Base-by-base conservation (phyloP, 305 asterid genomes). In the Fraxinus floribunda region DNA sequence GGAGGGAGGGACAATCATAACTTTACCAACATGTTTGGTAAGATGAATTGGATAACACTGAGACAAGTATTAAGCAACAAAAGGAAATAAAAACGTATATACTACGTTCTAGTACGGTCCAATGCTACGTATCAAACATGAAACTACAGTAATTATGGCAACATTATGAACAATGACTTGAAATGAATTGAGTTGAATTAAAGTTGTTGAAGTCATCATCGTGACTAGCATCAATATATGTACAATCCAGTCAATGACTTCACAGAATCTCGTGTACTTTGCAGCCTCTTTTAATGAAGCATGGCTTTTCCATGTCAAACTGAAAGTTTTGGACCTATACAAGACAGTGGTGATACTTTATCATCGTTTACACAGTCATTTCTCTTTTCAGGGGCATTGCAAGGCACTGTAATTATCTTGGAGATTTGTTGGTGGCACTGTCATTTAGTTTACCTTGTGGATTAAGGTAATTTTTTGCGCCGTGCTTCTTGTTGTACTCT, bases 401-500 rank as follows among this genome's bases (percentile, higher is more conserved):
- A 2, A 92, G 97, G 86, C 99, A 96, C 77, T 85, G 97, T 79
- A 96, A 96, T 89, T 96, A 96, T 90, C 99, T 96, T 2, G 98
- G 99, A 29, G 98, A 96, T 88, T 90, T 96, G 85, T 83, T 96
- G 81, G 81, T 96, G 78, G 98, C 99, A 16, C 90, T 91, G 32
- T 96, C 99, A 80, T 90, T 96, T 76, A 96, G 99, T 85, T 88
- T 96, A 81, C 99, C 99, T n/a, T 96, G 98, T 79, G 98, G 99
- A 60, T 91, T 93, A 82, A 96, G 97, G 99, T 94, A 91, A 82
- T 30, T 10, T 24, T 46, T 76, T 39, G 20, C 34, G 18, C 32
- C 70, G 35, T 7, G 52, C 49, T 22, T 74, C 49, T n/a, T 29
- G 11, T 64, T 35, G 55, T 29, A 24, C 64, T 75, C 1, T 7